Percentiles rank a stretch among this genome's conserved stretches.
Conservation (phyloP, 2,329 filamentous ascomycete genomes). For the Cadophora sp. region DNA sequence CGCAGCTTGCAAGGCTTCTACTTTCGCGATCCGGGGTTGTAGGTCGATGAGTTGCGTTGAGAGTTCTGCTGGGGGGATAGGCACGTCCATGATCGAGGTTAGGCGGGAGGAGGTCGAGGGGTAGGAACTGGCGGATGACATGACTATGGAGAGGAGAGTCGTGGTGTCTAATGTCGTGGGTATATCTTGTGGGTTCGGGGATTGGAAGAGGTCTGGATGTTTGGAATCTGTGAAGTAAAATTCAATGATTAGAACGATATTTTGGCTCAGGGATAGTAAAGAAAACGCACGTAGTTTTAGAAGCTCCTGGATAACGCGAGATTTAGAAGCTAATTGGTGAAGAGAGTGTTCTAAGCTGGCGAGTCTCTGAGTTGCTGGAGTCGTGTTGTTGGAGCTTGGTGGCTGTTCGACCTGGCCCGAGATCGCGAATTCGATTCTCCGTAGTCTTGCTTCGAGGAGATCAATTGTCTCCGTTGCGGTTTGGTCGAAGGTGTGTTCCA, state of each 20-base stretch:
- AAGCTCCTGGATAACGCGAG: constrained; percentile 44
- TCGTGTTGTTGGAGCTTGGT: constrained; percentile 14
- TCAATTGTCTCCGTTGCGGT: constrained; percentile 45
- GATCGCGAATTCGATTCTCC: constrained; percentile 43
- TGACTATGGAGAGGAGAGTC: constrained; percentile 41
- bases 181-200: constrained; percentile 35
- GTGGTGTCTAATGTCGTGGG: constrained; percentile 41
- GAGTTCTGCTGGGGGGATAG: constrained; percentile 42
- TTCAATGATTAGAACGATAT: constrained; percentile 24
- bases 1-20: constrained; percentile 42
- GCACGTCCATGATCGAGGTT: constrained; percentile 44
- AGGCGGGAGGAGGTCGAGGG: constrained; percentile 45
- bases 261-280: neutral
- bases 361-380: constrained; percentile 29
- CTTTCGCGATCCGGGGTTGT: constrained; percentile 43
- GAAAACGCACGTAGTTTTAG: constrained; percentile 42
- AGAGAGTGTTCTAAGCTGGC: constrained; percentile 36
- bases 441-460: constrained; percentile 42
- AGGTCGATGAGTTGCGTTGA: constrained; percentile 45
- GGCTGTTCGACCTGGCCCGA: constrained; percentile 28
- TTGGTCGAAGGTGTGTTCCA: constrained; percentile 44
- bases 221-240: constrained; percentile 38
- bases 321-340: constrained; percentile 42
- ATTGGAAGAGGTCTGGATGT: constrained; percentile 45
- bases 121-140: constrained; percentile 45